Percentiles rank a stretch among this genome's conserved stretches.
Evolutionary conservation across 1,284 basidiomycete species (phyloP).

Genomic region (Schizophyllum amplum): DNA sequence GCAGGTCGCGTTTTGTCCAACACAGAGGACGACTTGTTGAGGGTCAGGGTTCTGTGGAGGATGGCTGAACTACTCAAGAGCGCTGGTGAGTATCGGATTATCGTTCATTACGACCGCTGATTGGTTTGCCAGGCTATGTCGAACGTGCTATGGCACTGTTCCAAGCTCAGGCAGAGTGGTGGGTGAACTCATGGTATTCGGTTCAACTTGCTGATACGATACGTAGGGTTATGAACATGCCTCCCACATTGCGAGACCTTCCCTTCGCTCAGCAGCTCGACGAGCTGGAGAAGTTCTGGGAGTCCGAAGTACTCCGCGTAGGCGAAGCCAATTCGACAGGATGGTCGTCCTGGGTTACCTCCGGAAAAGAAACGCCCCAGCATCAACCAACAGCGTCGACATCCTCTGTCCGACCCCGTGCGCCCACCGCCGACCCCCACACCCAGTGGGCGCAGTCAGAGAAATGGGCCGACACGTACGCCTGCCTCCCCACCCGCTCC

Average conservation of each 20-base stretch:
- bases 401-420: constrained; percentile 4
- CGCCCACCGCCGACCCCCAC: neutral
- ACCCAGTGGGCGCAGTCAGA: neutral
- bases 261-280: constrained; percentile 42
- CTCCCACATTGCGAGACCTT: constrained; percentile 30
- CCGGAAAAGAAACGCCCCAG: constrained; percentile 24
- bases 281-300: constrained; percentile 69
- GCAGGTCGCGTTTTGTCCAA: constrained; percentile 33
- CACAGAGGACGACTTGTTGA: constrained; percentile 42
- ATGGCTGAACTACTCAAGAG: constrained; percentile 59
- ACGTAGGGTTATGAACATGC: constrained; percentile 18
- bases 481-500: constrained; percentile 48
- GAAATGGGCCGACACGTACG: neutral
- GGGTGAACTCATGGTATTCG: constrained; percentile 18
- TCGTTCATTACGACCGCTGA: constrained; percentile 4
- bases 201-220: too few relatives aligned
- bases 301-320: constrained; percentile 56
- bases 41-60: constrained; percentile 65
- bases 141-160: constrained; percentile 68
- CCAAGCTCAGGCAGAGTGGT: constrained; percentile 75
- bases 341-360: constrained; percentile 52
- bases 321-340: constrained; percentile 56
- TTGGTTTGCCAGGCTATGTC: constrained; percentile 33
- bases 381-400: constrained; percentile 8
- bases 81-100: constrained; percentile 51